These are phyloP conservation scores for Nepenthes alata DNA, from an alignment of 179 eudicot species.

Conservation along the genomic window DNA sequence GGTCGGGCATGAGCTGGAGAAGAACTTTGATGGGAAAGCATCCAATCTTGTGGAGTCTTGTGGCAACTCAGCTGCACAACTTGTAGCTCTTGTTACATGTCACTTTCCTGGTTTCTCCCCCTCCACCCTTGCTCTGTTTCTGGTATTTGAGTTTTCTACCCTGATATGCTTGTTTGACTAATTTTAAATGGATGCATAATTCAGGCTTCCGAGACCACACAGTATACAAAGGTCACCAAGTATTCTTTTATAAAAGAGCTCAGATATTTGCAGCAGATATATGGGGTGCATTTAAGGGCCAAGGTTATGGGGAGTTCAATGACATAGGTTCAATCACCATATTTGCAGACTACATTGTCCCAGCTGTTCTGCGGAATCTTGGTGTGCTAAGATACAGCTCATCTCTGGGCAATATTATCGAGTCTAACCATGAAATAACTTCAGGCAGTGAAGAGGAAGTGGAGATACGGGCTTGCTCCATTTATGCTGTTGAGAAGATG, in stretches of 20 bases:
- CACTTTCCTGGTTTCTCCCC: constrained; percentile 57
- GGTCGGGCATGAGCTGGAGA: constrained; percentile 76
- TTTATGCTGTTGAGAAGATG: constrained; percentile 66
- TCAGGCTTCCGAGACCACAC: constrained; percentile 82
- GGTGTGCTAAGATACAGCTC: constrained; percentile 58
- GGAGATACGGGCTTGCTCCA: constrained; percentile 65
- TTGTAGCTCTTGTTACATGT: constrained; percentile 55
- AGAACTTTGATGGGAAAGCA: constrained; percentile 72
- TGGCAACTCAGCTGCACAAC: constrained; percentile 66
- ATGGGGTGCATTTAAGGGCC: constrained; percentile 86
- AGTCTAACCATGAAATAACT: constrained; percentile 36
- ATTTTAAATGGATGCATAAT: neutral
- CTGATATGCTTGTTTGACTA: neutral
- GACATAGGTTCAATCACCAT: constrained; percentile 64
- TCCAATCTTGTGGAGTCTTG: constrained; percentile 63
- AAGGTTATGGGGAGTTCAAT: constrained; percentile 60
- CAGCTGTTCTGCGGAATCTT: constrained; percentile 72
- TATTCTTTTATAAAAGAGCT: constrained; percentile 80
- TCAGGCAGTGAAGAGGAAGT: constrained; percentile 81
- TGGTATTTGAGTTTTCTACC: neutral
- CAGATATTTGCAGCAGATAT: constrained; percentile 84
- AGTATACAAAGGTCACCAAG: constrained; percentile 75
- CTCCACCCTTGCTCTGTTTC: neutral
- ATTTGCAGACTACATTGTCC: constrained; percentile 89
- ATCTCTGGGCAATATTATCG: constrained; percentile 35